These are phyloP conservation scores for Solanum etuberosum DNA, from an alignment of 257 asterid genomes.

Conservation along the genomic window DNA sequence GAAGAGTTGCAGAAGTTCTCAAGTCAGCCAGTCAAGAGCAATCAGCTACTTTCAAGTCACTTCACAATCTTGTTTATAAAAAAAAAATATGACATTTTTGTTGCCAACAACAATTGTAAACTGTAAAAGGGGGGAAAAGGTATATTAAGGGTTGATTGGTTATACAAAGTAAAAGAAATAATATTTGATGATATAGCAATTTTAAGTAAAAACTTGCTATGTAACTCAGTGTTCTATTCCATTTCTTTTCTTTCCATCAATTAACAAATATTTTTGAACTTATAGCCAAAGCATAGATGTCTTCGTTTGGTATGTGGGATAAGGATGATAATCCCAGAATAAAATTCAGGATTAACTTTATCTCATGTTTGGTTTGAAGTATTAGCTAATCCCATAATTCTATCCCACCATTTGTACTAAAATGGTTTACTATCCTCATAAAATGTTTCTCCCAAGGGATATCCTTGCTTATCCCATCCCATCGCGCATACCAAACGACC, in stretches of 20 bases:
- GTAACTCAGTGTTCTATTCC: background rate
- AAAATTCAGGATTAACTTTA: background rate
- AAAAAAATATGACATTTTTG: background rate
- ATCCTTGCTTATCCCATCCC: background rate
- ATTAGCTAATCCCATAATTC: background rate
- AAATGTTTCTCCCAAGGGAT: background rate
- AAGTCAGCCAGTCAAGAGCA: background rate
- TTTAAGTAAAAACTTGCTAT: background rate
- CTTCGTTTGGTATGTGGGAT: background rate
- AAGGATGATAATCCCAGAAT: background rate
- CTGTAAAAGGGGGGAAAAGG: accelerated
- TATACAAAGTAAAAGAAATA: background rate
- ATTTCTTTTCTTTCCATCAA: background rate
- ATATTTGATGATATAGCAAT: background rate
- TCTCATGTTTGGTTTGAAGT: background rate
- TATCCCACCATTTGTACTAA: background rate
- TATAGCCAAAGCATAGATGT: background rate
- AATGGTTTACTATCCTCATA: background rate
- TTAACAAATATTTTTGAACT: background rate
- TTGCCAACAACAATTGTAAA: background rate
- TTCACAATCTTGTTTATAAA: background rate
- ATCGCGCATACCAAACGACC: background rate
- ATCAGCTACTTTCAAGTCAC: background rate
- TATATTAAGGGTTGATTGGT: background rate
- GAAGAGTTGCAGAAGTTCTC: background rate